phyloP scores from a whole-genome alignment of 2,329 filamentous ascomycete genomes.

The Nemania serpens region DNA sequence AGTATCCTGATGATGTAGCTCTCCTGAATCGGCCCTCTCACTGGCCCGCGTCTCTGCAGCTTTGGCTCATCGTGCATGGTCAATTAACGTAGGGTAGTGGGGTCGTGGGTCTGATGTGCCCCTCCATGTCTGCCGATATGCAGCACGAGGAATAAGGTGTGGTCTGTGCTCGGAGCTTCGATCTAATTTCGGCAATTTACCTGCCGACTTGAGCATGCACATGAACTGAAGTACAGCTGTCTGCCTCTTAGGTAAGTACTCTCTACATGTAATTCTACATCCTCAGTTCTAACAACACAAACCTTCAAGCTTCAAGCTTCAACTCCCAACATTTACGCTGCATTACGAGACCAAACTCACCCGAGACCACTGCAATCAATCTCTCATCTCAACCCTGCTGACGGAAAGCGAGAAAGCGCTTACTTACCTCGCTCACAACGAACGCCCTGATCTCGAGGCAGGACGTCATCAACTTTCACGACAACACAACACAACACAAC shows the following conservation, averaged over 20 bases:
- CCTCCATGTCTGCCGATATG: constrained; percentile 23
- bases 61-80: constrained; percentile 29
- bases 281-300: background rate
- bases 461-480: too few relatives aligned
- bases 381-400: background rate
- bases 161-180: background rate
- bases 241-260: background rate
- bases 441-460: background rate
- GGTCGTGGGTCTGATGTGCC: constrained; percentile 29
- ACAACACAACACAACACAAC: background rate
- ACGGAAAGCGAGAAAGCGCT: background rate
- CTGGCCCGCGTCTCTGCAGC: background rate
- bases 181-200: background rate
- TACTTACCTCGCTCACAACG: background rate
- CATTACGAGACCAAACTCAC: too few relatives aligned
- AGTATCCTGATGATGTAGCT: constrained; percentile 22
- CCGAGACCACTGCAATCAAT: background rate
- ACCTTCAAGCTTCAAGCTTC: background rate
- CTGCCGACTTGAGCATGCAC: background rate
- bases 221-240: too few relatives aligned
- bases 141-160: background rate
- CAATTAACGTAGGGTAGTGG: constrained; percentile 35
- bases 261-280: background rate
- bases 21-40: constrained; percentile 29
- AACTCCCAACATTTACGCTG: too few relatives aligned